Evolutionary conservation across 108 stramenopile species (phyloP), one percentile per base, ranked within the genome.

Genomic region (Cyclotella cryptica): DNA sequence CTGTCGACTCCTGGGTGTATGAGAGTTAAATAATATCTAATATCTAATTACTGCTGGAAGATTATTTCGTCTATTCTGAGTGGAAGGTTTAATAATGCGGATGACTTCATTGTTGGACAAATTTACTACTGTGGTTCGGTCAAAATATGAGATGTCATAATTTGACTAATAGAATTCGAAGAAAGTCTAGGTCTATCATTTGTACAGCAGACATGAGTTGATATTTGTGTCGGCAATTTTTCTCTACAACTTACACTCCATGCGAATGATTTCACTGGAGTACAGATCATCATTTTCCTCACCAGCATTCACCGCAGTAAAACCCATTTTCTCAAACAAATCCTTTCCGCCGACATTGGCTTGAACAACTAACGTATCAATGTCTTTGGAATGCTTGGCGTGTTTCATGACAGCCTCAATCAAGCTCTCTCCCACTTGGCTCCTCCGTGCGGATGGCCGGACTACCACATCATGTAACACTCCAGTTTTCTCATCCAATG

Each of bases 1-100:
- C 85, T 70, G 89, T 92, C 27, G 92, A 95, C 65, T 35, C 85
- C 51, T 88, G 73, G 75, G 85, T 95, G 12, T 95, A 95, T 74
- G 91, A 94, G 75, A 45, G 80, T 58, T 75, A 75, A 53, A 13
- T 12, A 43, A 19, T 42, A n/a, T 35, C 4, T 18, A 26, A 46
- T 66, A 3, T 15, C 13, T 12, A 22, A 44, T 42, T 27, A 2
- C 24, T 46, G 43, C 10, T 26, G n/a, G 43, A 8, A 24, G 43
- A 40, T 40, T n/a, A 18, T 12, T 35, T 21, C 3, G 4, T 40
- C 6, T 35, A 6, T 35, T 35, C 6, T 35, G 35, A 35, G 2
- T 35, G 4, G 6, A 35, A 35, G 4, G 35, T 2, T 35, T 35
- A 35, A 35, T 35, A 2, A 35, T 35, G 35, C 35, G 6, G 6